A percentile compares a stretch with the other conserved stretches of the same genome.
These are phyloP conservation scores for Cynanchum wilfordii DNA, from an alignment of 257 asterid species.

Conservation along the genomic window DNA sequence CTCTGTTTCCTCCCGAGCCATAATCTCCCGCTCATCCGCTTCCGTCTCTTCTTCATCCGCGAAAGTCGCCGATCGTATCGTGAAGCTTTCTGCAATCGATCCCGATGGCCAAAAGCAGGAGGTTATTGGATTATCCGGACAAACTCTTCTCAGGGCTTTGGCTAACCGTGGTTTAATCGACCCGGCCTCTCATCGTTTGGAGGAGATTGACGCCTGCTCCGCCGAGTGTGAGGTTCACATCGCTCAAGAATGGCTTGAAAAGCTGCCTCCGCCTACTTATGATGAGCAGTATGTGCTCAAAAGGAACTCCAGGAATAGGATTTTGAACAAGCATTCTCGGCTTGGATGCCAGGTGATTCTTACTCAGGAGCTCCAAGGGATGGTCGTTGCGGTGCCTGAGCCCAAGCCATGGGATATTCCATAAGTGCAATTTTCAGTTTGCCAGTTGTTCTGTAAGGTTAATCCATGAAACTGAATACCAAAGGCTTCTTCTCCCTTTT, in stretches of 20 bases:
- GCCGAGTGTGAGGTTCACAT: constrained; percentile 99
- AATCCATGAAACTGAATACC: background rate
- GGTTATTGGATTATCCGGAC: constrained; percentile 67
- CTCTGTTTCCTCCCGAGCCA: constrained; percentile 20
- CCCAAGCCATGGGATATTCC: constrained; percentile 52
- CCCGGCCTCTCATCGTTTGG: constrained; percentile 89
- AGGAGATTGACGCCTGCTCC: constrained; percentile 93
- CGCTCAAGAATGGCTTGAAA: constrained; percentile 95
- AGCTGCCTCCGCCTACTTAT: constrained; percentile 66
- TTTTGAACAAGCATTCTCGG: constrained; percentile 44
- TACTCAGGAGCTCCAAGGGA: constrained; percentile 44
- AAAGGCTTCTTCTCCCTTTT: background rate
- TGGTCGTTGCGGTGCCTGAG: constrained; percentile 42
- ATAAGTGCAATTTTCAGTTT: constrained; percentile 12
- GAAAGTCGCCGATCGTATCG: constrained; percentile 85
- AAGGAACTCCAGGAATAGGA: constrained; percentile 56
- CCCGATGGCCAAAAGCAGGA: constrained; percentile 65
- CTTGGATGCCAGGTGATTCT: constrained; percentile 48
- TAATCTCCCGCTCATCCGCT: constrained; percentile 30
- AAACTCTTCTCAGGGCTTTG: constrained; percentile 80
- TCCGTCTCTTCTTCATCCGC: constrained; percentile 43
- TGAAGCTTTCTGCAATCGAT: constrained; percentile 72
- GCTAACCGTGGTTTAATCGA: constrained; percentile 69
- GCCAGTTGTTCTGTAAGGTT: constrained; percentile 12
- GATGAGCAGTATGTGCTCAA: constrained; percentile 45